Conservation (phyloP, 768 basidiomycete genomes). For the Calocera cornea region DNA sequence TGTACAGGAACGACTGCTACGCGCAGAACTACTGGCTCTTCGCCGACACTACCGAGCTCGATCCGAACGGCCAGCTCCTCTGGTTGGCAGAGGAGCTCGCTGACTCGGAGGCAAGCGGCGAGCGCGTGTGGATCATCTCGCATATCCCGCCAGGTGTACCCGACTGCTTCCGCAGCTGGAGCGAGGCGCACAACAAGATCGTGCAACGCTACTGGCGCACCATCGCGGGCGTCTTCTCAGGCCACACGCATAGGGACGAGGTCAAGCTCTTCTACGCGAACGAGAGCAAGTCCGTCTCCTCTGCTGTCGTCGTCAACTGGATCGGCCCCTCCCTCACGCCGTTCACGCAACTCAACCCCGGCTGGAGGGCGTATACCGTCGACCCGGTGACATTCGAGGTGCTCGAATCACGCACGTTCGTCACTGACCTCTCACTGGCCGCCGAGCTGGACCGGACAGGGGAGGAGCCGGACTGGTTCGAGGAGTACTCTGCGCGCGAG, state of each 20-base stretch:
- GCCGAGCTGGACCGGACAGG: slow-evolving; percentile 12
- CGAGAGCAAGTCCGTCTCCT: not conserved
- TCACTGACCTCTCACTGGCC: not conserved
- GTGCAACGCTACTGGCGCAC: slow-evolving; percentile 44
- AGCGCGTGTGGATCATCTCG: slow-evolving; percentile 49
- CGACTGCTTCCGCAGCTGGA: slow-evolving; percentile 39
- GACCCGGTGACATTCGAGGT: slow-evolving; percentile 55
- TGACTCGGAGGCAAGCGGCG: slow-evolving; percentile 43
- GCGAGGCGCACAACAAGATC: slow-evolving; percentile 34
- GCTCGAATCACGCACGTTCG: slow-evolving; percentile 30
- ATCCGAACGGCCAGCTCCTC: slow-evolving; percentile 46
- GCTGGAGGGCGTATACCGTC: slow-evolving; percentile 46
- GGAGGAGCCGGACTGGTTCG: slow-evolving; percentile 37
- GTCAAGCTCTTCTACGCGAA: slow-evolving; percentile 3
- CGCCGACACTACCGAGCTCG: slow-evolving; percentile 25
- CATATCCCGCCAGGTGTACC: slow-evolving; percentile 42
- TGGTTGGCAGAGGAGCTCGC: slow-evolving; percentile 44
- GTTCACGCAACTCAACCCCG: slow-evolving; percentile 21
- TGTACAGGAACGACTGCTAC: slow-evolving; percentile 1
- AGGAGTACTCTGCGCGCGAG: slow-evolving; percentile 44
- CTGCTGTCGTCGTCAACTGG: not conserved
- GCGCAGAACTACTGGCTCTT: slow-evolving; percentile 5
- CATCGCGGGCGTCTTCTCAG: slow-evolving; percentile 49
- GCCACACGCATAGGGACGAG: slow-evolving; percentile 32
- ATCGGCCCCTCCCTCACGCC: not conserved